Percentiles rank a stretch among this genome's conserved stretches.
Evolutionary conservation across 1,284 basidiomycete species (phyloP).

Genomic region (Ustilago esculenta): DNA sequence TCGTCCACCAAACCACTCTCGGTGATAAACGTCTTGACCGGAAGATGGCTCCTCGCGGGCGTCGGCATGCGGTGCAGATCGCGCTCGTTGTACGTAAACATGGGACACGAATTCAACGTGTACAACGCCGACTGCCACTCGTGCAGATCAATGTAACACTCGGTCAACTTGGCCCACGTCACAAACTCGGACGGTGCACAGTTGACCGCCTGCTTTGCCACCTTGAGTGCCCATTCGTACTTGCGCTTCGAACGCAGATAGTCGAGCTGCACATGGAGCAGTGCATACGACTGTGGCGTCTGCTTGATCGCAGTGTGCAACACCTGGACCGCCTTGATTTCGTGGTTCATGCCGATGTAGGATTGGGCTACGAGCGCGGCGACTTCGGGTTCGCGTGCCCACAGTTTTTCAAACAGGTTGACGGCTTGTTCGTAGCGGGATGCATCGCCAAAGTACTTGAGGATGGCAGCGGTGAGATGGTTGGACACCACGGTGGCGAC

Average conservation of each 20-base stretch:
- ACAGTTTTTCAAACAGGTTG: slow-evolving; percentile 92
- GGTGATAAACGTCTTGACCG: slow-evolving; percentile 83
- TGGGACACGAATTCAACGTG: slow-evolving; percentile 97
- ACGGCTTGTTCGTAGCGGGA: slow-evolving; percentile 86
- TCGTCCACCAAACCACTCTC: slow-evolving; percentile 75
- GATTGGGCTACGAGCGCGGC: slow-evolving; percentile 85
- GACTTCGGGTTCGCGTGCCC: slow-evolving; percentile 86
- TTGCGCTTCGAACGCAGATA: slow-evolving; percentile 81
- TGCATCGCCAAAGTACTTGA: slow-evolving; percentile 96
- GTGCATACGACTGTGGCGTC: slow-evolving; percentile 89
- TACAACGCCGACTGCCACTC: slow-evolving; percentile 87
- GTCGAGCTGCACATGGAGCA: slow-evolving; percentile 93
- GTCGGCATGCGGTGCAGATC: slow-evolving; percentile 89
- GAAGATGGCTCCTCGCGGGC: slow-evolving; percentile 84
- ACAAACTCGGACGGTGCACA: slow-evolving; percentile 97
- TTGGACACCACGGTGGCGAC: slow-evolving; percentile 98
- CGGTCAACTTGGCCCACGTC: slow-evolving; percentile 97
- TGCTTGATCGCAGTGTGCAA: slow-evolving; percentile 84
- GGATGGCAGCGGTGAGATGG: slow-evolving; percentile 90
- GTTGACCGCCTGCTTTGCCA: slow-evolving; percentile 92
- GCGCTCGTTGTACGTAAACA: slow-evolving; percentile 98
- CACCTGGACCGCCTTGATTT: slow-evolving; percentile 96
- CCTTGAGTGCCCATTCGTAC: slow-evolving; percentile 85
- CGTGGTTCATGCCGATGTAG: slow-evolving; percentile 96
- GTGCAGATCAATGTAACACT: slow-evolving; percentile 88